phyloP scores from a whole-genome alignment of 768 basidiomycete genomes.

The Suillus sp. region DNA sequence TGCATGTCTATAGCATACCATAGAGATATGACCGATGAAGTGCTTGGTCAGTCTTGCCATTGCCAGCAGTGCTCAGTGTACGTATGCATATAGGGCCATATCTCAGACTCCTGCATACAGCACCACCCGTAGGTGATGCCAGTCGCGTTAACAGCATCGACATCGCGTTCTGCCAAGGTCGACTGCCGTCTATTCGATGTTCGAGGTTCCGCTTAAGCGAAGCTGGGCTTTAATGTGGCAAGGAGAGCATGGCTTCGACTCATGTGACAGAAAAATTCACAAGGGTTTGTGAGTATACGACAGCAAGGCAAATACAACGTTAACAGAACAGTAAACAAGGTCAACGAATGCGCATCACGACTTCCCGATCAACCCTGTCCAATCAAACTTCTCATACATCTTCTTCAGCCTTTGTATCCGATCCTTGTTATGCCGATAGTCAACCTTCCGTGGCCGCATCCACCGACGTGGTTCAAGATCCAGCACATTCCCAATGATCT shows the following conservation, averaged over 20 bases:
- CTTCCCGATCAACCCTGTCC: slow-evolving; percentile 72
- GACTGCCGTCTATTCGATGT: background rate
- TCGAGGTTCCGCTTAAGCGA: background rate
- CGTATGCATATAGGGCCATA: background rate
- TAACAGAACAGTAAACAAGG: background rate
- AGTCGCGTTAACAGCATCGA: background rate
- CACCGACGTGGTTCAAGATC: slow-evolving; percentile 86
- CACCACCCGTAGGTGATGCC: background rate
- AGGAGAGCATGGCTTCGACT: background rate
- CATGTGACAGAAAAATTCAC: background rate
- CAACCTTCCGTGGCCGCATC: slow-evolving; percentile 77
- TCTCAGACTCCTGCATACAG: background rate
- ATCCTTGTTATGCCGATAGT: slow-evolving; percentile 67
- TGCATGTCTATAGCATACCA: background rate
- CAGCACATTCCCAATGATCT: slow-evolving; percentile 91
- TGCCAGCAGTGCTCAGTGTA: background rate
- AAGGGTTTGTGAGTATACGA: background rate
- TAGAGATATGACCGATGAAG: slow-evolving; percentile 9
- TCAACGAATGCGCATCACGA: slow-evolving; percentile 11
- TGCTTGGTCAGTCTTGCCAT: slow-evolving; percentile 1
- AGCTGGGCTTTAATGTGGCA: background rate
- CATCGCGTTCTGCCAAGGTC: background rate
- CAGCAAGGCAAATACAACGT: background rate
- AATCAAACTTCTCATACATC: slow-evolving; percentile 78
- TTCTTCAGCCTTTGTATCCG: slow-evolving; percentile 70